A percentile compares a stretch with the other conserved stretches of the same genome.
Conservation (phyloP, 2,329 filamentous ascomycete species). For the Trichoderma polysporum region DNA sequence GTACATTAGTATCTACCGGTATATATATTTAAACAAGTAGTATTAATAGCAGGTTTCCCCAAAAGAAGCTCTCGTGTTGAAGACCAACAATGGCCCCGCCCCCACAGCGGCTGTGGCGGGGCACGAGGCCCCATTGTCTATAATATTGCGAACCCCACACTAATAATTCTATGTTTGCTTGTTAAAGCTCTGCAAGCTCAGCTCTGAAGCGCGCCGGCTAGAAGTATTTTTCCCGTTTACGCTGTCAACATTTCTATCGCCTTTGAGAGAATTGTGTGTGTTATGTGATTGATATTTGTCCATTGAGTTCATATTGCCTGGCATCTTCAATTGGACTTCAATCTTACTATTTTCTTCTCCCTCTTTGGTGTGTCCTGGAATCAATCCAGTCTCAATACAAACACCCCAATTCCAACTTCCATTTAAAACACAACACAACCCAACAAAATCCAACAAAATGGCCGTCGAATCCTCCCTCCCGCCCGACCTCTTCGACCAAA, state of each 20-base stretch:
- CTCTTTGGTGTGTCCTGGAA: neutral
- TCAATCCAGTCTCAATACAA: neutral
- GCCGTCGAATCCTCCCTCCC: slow-evolving; percentile 39
- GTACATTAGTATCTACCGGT: neutral
- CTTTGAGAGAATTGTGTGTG: neutral
- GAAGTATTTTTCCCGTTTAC: too few relatives aligned
- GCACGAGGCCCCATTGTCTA: neutral
- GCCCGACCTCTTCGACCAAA: slow-evolving; percentile 58
- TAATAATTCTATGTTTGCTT: neutral
- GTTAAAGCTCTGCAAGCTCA: neutral
- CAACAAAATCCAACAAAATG: slow-evolving; percentile 7
- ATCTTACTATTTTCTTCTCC: neutral
- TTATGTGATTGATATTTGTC: neutral
- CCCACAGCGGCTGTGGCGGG: neutral
- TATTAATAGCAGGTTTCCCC: neutral
- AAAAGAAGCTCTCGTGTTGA: neutral
- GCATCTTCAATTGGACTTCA: neutral
- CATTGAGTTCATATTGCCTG: neutral
- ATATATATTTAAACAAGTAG: neutral
- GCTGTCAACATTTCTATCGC: neutral
- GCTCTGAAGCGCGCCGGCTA: too few relatives aligned
- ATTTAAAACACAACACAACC: neutral
- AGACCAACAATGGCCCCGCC: neutral
- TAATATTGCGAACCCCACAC: neutral
- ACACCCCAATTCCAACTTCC: neutral